Conservation (phyloP, 371 early-diverging fungal genomes). For the Mucor sp. region DNA sequence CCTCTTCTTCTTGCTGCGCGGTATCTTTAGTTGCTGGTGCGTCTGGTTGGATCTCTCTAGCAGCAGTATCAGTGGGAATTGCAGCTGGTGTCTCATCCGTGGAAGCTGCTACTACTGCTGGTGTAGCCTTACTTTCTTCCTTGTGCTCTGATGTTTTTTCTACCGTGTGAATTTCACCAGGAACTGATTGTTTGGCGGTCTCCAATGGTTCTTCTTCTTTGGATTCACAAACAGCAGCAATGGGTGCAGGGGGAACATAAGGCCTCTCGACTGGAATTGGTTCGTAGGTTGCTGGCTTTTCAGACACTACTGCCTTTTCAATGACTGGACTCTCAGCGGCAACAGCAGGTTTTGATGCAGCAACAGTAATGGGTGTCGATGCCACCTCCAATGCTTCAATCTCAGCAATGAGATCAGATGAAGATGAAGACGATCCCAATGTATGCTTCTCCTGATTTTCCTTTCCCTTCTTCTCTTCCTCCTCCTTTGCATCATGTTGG, state of each 20-base stretch:
- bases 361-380: background rate
- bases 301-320: background rate
- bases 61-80: background rate
- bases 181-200: background rate
- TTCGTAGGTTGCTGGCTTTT: conserved; percentile 21
- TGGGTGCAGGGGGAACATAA: background rate
- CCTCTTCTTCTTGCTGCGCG: background rate
- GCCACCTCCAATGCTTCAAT: conserved; percentile 17
- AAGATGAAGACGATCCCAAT: background rate
- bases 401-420: conserved; percentile 11
- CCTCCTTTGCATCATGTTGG: background rate
- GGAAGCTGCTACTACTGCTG: background rate
- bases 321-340: background rate
- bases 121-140: conserved; percentile 3
- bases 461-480: background rate
- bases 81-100: background rate
- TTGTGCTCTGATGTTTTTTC: background rate
- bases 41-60: background rate
- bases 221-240: background rate
- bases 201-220: background rate
- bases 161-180: conserved; percentile 8
- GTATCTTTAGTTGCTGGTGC: background rate
- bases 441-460: background rate
- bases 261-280: conserved; percentile 21
- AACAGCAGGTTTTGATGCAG: background rate